Base-by-base conservation (phyloP, 148 eudicot genomes). In the Rhododendron ferrugineum region DNA sequence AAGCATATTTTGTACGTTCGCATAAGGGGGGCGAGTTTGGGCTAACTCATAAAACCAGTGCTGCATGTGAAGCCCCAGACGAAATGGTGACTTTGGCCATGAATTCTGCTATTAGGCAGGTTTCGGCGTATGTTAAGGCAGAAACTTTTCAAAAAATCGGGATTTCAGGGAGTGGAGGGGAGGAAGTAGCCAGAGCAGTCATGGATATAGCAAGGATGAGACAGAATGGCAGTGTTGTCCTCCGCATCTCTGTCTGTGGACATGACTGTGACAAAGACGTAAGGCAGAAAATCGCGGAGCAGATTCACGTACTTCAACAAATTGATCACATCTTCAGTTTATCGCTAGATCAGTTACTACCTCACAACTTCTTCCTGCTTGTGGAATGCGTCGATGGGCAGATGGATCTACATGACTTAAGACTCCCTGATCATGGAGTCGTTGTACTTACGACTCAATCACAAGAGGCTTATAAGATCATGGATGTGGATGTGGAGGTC, bases 401-500 rank as follows among this genome's bases (percentile, higher is more conserved):
- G 32, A 66, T 66, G 30, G 73, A 66, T 28, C 73, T 66, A 28
- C 30, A 66, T n/a, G 73, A 66, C 73, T 2, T 66, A n/a, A n/a
- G 30, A 23, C 3, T 66, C 11, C 30, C 73, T 26, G 36, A 66
- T n/a, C 11, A 28, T n/a, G 73, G 28, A 66, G 11, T 23, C 36
- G 1, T 28, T 6, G 73, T 66, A n/a, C 73, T 66, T 66, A 66
- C 3, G 14, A 66, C 73, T 66, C 32, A 8, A 66, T n/a, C 73
- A 26, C 73, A 66, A n/a, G 30, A 70, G 0, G 79, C 92, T 81
- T n/a, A 37, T 74, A 20, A 37, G 78, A 74, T 74, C 7, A 34
- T 74, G 78, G 47, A 4, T 2, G 8, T 74, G 44, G 78, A 74
- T 74, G 9, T 74, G 11, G 78, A 74, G 47, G 22, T 74, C 78